Evolutionary conservation across 108 stramenopile genomes (phyloP).

Genomic region (Licmophora abbreviata): DNA sequence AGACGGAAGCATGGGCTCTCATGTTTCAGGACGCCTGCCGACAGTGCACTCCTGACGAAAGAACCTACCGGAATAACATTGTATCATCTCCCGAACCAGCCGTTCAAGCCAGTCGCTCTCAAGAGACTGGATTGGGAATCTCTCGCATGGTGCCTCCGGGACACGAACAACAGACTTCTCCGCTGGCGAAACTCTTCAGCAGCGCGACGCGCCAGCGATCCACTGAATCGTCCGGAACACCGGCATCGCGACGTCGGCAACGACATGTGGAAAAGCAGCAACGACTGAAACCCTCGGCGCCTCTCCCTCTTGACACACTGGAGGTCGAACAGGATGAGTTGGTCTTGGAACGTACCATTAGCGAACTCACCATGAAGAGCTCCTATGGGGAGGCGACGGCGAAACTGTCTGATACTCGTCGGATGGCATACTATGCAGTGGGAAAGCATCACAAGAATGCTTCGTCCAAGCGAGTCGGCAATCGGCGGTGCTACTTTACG

Average conservation of each 20-base stretch:
- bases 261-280: background rate
- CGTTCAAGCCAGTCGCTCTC: too few species aligned
- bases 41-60: too few species aligned
- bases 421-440: constrained; percentile 87
- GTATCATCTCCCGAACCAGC: too few species aligned
- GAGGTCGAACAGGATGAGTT: constrained; percentile 14
- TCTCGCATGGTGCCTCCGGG: too few species aligned
- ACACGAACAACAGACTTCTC: too few species aligned
- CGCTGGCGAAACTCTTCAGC: too few species aligned
- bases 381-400: constrained; percentile 25
- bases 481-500: constrained; percentile 79
- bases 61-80: too few species aligned
- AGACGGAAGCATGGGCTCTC: too few species aligned
- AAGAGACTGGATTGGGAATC: too few species aligned
- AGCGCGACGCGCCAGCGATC: background rate
- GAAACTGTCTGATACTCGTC: constrained; percentile 37
- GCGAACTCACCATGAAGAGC: constrained; percentile 79
- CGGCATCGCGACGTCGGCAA: background rate
- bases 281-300: background rate
- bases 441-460: constrained; percentile 52
- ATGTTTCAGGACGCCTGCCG: too few species aligned
- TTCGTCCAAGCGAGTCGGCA: constrained; percentile 37
- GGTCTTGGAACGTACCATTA: constrained; percentile 50
- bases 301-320: constrained; percentile 21
- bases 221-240: background rate